These are phyloP conservation scores for Cryptococcus jaspeensis DNA, from an alignment of 1,284 basidiomycete species.

Conservation along the genomic window DNA sequence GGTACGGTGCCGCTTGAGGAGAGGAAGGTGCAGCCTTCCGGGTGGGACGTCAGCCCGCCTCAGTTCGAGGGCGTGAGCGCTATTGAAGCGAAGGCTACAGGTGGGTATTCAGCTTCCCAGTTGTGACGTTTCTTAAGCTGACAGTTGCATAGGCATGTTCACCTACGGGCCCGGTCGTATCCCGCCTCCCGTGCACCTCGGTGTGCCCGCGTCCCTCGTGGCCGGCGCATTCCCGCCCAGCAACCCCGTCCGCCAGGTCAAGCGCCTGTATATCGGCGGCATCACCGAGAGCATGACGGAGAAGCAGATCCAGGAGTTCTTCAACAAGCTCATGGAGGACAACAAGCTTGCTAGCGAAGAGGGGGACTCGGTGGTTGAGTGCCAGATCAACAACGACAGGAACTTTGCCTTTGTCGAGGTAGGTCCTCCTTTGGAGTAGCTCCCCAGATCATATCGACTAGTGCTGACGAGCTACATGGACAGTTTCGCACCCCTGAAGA, in stretches of 20 bases:
- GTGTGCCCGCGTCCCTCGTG: conserved; percentile 32
- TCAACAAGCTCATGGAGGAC: conserved; percentile 93
- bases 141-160: conserved; percentile 37
- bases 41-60: conserved; percentile 93
- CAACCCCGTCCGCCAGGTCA: conserved; percentile 74
- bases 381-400: conserved; percentile 96
- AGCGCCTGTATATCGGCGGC: conserved; percentile 92
- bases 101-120: conserved; percentile 53
- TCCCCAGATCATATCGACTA: background rate
- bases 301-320: conserved; percentile 83
- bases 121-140: background rate
- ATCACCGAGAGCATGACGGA: conserved; percentile 91
- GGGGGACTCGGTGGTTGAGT: conserved; percentile 85
- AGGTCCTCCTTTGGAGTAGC: conserved; percentile 23
- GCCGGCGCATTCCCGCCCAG: conserved; percentile 35
- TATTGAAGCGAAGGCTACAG: conserved; percentile 94
- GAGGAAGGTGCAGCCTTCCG: conserved; percentile 74
- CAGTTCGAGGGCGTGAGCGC: conserved; percentile 94
- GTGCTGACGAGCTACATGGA: conserved; percentile 3
- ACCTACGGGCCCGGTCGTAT: conserved; percentile 46
- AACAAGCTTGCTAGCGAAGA: conserved; percentile 78
- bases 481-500: conserved; percentile 97
- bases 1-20: conserved; percentile 79
- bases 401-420: conserved; percentile 97
- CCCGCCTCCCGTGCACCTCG: conserved; percentile 45